These are phyloP conservation scores for Coemansia sp. DNA, from an alignment of 192 early-diverging fungal genomes.

Conservation along the genomic window DNA sequence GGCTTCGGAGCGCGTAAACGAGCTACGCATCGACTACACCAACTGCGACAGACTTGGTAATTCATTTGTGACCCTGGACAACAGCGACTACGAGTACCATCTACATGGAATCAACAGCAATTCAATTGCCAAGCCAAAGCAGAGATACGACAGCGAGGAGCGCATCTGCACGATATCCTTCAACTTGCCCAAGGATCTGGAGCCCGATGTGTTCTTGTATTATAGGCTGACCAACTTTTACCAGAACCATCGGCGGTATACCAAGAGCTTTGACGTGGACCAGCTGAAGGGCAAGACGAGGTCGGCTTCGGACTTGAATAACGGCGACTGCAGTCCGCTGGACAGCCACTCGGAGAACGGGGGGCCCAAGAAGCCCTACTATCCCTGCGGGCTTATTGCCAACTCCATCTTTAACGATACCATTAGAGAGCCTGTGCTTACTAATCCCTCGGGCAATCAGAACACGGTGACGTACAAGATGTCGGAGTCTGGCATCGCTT, in stretches of 20 bases:
- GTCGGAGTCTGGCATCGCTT: conserved; percentile 74
- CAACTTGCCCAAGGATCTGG: conserved; percentile 65
- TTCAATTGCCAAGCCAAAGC: conserved; percentile 33
- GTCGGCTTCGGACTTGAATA: conserved; percentile 36
- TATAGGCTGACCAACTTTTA: conserved; percentile 98
- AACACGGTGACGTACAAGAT: conserved; percentile 57
- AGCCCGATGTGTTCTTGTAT: conserved; percentile 85
- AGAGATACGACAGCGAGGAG: conserved; percentile 52
- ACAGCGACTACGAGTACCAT: conserved; percentile 37
- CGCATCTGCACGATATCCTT: conserved; percentile 72
- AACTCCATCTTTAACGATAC: conserved; percentile 95
- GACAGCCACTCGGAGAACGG: conserved; percentile 18
- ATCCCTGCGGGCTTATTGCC: conserved; percentile 97
- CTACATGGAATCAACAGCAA: conserved; percentile 32
- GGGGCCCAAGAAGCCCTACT: conserved; percentile 58
- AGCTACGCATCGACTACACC: conserved; percentile 94
- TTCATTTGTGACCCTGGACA: conserved; percentile 7
- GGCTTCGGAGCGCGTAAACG: conserved; percentile 81
- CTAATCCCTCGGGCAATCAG: conserved; percentile 46
- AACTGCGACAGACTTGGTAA: conserved; percentile 58
- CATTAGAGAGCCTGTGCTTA: conserved; percentile 58
- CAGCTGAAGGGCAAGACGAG: conserved; percentile 75
- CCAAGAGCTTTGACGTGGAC: conserved; percentile 79
- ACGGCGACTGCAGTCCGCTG: conserved; percentile 63
- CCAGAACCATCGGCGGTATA: conserved; percentile 97